Conservation (phyloP, 73 alveolate genomes). For the Paramecium tetraurelia region DNA sequence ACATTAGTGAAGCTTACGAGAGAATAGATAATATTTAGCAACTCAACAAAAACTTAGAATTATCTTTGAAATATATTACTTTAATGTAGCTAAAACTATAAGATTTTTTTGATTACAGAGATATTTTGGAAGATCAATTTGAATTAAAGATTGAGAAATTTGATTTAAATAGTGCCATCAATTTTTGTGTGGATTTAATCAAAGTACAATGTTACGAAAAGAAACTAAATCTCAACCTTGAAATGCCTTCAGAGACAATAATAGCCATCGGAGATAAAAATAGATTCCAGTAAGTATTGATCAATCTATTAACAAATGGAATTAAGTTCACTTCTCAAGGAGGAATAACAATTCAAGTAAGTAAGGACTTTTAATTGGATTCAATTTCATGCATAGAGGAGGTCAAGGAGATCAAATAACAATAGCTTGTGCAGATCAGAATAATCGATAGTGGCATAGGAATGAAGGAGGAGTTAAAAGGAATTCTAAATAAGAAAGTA, state of each 20-base stretch:
- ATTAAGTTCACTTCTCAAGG: not conserved
- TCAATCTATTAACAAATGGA: conserved; percentile 6
- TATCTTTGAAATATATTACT: not conserved
- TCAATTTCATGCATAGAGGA: not conserved
- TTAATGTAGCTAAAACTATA: not conserved
- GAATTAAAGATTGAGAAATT: not conserved
- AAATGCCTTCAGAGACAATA: not conserved
- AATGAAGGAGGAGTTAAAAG: not conserved
- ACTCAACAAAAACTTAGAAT: not conserved
- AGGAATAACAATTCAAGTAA: not conserved
- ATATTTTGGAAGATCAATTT: not conserved
- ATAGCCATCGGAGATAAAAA: not conserved
- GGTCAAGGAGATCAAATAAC: not conserved
- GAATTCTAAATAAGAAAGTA: not conserved
- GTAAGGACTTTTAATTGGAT: not conserved
- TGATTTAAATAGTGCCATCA: not conserved
- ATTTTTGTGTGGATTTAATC: not conserved
- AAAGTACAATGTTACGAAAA: not conserved
- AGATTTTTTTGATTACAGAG: conserved; percentile 42
- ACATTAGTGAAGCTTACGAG: not conserved
- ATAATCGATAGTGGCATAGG: conserved; percentile 6
- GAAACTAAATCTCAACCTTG: not conserved
- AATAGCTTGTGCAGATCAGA: not conserved
- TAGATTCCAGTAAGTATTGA: not conserved
- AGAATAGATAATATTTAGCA: not conserved